Percentiles rank a stretch among this genome's conserved stretches.
phyloP scores from a whole-genome alignment of 257 asterid genomes.

The Solanum acaule region DNA sequence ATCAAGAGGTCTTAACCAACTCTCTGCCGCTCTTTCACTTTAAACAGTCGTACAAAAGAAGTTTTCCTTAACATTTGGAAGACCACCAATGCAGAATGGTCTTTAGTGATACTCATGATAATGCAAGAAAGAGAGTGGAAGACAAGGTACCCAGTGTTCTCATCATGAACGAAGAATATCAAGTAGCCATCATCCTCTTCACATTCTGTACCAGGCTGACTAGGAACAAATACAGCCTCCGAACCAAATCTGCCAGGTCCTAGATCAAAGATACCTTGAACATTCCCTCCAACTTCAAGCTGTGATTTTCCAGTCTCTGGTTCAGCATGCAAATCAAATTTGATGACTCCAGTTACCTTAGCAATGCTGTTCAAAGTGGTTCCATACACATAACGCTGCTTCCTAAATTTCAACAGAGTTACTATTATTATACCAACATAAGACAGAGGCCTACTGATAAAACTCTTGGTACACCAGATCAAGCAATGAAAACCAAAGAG shows the following conservation, averaged over 20 bases:
- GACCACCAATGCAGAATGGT: background rate
- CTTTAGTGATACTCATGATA: background rate
- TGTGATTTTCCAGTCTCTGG: conserved; percentile 68
- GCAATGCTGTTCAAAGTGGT: conserved; percentile 72
- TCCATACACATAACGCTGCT: conserved; percentile 82
- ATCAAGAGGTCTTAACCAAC: background rate
- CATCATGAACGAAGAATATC: conserved; percentile 85
- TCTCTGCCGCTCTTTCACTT: background rate
- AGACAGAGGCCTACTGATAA: background rate
- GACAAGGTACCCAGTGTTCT: conserved; percentile 64
- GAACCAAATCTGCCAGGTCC: conserved; percentile 93
- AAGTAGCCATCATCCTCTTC: conserved; percentile 98
- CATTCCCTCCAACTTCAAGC: conserved; percentile 93
- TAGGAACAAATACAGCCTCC: conserved; percentile 86
- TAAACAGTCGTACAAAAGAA: background rate
- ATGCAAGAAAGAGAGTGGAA: background rate
- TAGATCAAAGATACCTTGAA: conserved; percentile 71
- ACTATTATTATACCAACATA: background rate
- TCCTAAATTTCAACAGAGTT: conserved; percentile 37
- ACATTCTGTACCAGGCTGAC: conserved; percentile 49
- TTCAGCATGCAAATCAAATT: conserved; percentile 85
- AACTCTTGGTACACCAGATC: background rate
- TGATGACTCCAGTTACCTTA: conserved; percentile 77
- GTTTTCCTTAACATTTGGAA: background rate
- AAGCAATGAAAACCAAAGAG: background rate